Conservation (phyloP, 2,329 filamentous ascomycete genomes). For the Botryotinia calthae region DNA sequence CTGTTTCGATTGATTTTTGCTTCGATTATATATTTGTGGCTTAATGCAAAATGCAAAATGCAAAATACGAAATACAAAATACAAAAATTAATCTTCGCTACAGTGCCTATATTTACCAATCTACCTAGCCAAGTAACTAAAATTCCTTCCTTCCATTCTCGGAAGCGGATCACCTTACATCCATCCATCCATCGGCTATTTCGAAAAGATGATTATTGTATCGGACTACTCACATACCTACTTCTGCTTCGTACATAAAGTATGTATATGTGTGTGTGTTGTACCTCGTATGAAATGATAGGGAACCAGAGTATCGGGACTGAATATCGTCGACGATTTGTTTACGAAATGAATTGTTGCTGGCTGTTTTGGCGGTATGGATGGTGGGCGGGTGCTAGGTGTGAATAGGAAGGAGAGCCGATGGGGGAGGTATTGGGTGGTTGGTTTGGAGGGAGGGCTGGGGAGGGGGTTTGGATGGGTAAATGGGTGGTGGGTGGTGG, state of each 20-base stretch:
- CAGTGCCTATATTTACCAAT: no score
- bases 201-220: no score
- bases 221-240: neutral
- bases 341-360: neutral
- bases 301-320: slow-evolving; percentile 1
- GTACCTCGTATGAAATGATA: neutral
- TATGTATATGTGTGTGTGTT: neutral
- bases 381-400: neutral
- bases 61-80: no score
- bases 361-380: neutral
- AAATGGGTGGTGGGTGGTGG: neutral
- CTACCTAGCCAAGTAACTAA: neutral
- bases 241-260: neutral
- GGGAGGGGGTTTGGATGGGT: neutral
- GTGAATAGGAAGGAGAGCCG: neutral
- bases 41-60: neutral
- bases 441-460: neutral
- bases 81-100: no score
- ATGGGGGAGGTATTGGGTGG: neutral
- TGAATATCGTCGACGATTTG: neutral
- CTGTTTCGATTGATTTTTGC: neutral
- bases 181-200: neutral
- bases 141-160: neutral
- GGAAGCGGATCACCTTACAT: neutral
- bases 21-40: neutral